Percentiles rank a stretch among this genome's conserved stretches.
Conservation (phyloP, 2,329 filamentous ascomycete species). For the Penicillium digitatum region DNA sequence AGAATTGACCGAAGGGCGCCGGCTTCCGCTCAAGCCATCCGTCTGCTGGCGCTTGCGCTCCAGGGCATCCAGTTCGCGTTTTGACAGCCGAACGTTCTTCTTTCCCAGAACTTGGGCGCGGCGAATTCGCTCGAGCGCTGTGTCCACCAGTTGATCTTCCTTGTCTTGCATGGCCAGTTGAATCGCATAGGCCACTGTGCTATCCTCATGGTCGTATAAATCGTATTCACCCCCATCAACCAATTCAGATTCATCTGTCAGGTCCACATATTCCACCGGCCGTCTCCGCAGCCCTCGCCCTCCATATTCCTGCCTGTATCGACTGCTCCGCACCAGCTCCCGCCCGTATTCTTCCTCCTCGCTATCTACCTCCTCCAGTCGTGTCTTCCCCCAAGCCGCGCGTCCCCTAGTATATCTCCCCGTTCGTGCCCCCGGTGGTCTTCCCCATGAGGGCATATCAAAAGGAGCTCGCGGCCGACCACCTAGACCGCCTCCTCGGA, state of each 20-base stretch:
- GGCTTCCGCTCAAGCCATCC: conserved; percentile 25
- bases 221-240: conserved; percentile 49
- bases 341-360: conserved; percentile 41
- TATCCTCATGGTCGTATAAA: conserved; percentile 51
- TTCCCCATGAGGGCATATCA: conserved; percentile 93
- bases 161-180: conserved; percentile 58
- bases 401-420: conserved; percentile 59
- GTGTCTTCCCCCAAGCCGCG: conserved; percentile 50
- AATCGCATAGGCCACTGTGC: conserved; percentile 45
- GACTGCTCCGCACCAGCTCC: conserved; percentile 23
- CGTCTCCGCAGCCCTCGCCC: conserved; percentile 35
- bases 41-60: conserved; percentile 63
- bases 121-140: conserved; percentile 74
- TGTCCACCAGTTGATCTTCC: conserved; percentile 72
- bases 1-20: conserved; percentile 22
- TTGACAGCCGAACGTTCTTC: conserved; percentile 72
- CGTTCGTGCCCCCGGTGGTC: conserved; percentile 85
- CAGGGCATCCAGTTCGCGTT: conserved; percentile 75
- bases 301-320: conserved; percentile 35
- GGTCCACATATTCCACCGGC: conserved; percentile 43
- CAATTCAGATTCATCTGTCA: conserved; percentile 45
- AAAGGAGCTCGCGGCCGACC: conserved; percentile 99
- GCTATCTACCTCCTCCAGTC: conserved; percentile 40
- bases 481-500: conserved; percentile 99
- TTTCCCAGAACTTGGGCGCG: conserved; percentile 72